These are phyloP conservation scores for Kodamaea kakaduensis DNA, from an alignment of 805 yeast species.

Conservation along the genomic window DNA sequence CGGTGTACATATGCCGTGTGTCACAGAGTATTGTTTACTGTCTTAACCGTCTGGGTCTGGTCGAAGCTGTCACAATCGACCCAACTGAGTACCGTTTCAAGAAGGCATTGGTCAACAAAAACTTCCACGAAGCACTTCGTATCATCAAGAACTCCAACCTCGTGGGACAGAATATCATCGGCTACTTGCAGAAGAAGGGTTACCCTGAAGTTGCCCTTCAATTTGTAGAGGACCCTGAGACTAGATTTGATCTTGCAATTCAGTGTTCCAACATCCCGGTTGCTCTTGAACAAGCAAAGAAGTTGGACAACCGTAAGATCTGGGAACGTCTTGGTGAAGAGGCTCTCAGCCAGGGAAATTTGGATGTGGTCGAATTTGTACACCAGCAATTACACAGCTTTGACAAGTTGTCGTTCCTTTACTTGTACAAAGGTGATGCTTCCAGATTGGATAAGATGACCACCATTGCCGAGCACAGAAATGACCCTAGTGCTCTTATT, in stretches of 20 bases:
- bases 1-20: constrained; percentile 76
- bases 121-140: constrained; percentile 87
- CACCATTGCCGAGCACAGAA: constrained; percentile 82
- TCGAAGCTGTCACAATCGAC: constrained; percentile 74
- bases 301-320: constrained; percentile 58
- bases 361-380: constrained; percentile 77
- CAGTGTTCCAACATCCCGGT: constrained; percentile 86
- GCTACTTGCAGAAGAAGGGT: constrained; percentile 90
- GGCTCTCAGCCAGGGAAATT: constrained; percentile 87
- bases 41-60: constrained; percentile 80
- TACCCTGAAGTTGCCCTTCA: constrained; percentile 97
- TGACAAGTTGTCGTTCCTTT: constrained; percentile 86
- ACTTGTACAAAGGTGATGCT: constrained; percentile 76
- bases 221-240: constrained; percentile 94
- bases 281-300: constrained; percentile 86
- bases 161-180: constrained; percentile 96
- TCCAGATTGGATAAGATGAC: constrained; percentile 80
- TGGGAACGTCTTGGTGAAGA: constrained; percentile 86
- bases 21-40: constrained; percentile 70
- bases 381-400: constrained; percentile 83
- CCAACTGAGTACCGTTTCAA: constrained; percentile 97
- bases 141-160: constrained; percentile 83
- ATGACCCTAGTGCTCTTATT: constrained; percentile 72
- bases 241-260: constrained; percentile 90
- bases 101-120: constrained; percentile 82